phyloP scores from a whole-genome alignment of 129 eudicot genomes.

The Chrysanthemum lavandulifolium region DNA sequence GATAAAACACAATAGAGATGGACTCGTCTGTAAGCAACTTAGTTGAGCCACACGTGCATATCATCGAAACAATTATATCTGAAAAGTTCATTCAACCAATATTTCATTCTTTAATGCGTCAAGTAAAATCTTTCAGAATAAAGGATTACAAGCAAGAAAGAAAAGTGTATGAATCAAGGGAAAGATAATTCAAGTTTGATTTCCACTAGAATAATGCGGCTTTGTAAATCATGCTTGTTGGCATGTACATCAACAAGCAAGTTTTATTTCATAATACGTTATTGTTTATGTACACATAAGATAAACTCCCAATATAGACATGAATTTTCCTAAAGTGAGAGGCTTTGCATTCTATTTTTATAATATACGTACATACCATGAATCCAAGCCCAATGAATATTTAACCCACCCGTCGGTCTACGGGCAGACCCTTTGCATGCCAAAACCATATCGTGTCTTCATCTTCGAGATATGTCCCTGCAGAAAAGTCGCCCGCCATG shows the following conservation, averaged over 20 bases:
- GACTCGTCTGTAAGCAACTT: too few species aligned
- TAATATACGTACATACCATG: conserved; percentile 23
- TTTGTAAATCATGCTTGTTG: conserved; percentile 8
- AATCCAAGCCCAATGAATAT: conserved; percentile 13
- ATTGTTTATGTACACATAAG: conserved; percentile 23
- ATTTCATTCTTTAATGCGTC: too few species aligned
- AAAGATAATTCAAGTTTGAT: neutral
- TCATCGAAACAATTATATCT: too few species aligned
- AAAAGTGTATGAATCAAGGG: neutral
- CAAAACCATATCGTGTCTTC: conserved; percentile 16
- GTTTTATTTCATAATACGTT: conserved; percentile 24
- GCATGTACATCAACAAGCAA: conserved; percentile 28
- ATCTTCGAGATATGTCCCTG: conserved; percentile 18
- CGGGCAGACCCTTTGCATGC: neutral
- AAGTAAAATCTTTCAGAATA: too few species aligned
- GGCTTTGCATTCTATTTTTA: conserved; percentile 16
- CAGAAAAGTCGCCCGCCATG: conserved; percentile 12
- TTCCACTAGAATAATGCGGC: neutral
- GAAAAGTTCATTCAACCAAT: too few species aligned
- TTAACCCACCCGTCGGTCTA: neutral
- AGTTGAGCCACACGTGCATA: too few species aligned
- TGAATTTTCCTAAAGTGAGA: conserved; percentile 7
- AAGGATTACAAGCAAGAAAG: neutral
- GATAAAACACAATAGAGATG: too few species aligned
- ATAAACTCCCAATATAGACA: conserved; percentile 28